Conservation (phyloP, 2,329 filamentous ascomycete species). For the Pseudogymnoascus sp. region DNA sequence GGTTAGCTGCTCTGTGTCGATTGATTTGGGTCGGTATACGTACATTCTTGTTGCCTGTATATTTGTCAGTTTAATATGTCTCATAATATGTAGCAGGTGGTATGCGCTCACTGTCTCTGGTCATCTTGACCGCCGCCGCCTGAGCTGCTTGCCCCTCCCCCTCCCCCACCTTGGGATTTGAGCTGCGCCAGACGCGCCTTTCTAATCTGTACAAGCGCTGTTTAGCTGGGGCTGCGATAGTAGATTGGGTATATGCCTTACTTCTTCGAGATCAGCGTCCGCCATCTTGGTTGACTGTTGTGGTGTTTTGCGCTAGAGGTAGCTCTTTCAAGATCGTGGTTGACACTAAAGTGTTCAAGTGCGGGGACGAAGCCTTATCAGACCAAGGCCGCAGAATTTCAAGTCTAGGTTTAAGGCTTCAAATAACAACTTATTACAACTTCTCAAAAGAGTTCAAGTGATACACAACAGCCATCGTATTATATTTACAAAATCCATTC, state of each 20-base stretch:
- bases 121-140: conserved; percentile 52
- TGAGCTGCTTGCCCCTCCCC: conserved; percentile 40
- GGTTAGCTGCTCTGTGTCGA: conserved; percentile 19
- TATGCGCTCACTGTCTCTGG: conserved; percentile 52
- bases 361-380: conserved; percentile 1
- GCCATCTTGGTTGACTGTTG: conserved; percentile 2
- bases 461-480: conserved; percentile 9
- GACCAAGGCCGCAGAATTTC: not conserved
- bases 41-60: conserved; percentile 43
- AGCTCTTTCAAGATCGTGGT: conserved; percentile 3
- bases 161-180: conserved; percentile 61
- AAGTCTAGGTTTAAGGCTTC: conserved; percentile 8
- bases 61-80: conserved; percentile 11
- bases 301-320: not conserved
- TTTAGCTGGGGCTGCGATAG: not conserved
- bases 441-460: not conserved
- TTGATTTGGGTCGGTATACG: not conserved
- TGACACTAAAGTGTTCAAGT: not conserved
- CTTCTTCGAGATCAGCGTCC: conserved; percentile 11
- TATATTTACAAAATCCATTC: conserved; percentile 3
- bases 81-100: conserved; percentile 18
- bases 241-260: not conserved
- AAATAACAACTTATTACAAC: not conserved
- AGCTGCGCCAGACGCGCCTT: conserved; percentile 90
- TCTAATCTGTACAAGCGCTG: conserved; percentile 59